Conservation (phyloP, 192 early-diverging fungal species). For the Backusella parvicylindrica region DNA sequence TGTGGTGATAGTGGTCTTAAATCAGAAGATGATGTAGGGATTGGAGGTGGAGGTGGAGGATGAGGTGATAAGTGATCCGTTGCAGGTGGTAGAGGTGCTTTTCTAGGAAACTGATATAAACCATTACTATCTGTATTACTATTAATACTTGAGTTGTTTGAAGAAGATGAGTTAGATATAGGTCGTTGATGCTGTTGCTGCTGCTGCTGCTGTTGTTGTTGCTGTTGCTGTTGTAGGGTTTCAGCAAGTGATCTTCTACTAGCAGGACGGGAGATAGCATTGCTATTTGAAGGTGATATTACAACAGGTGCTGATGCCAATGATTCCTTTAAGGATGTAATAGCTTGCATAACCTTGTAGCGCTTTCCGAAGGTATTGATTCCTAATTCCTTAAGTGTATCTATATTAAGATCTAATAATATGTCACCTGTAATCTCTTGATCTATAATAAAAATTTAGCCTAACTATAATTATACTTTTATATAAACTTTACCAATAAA, state of each 20-base stretch:
- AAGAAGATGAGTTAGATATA: not conserved
- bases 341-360: slow-evolving; percentile 43
- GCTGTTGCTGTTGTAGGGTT: not conserved
- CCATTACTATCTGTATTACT: slow-evolving; percentile 12
- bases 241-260: not conserved
- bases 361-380: slow-evolving; percentile 62
- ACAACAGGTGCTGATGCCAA: not conserved
- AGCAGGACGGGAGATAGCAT: not conserved
- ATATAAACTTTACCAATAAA: slow-evolving; percentile 17
- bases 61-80: not conserved
- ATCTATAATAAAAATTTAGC: slow-evolving; percentile 35
- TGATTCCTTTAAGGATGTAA: not conserved
- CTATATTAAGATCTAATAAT: slow-evolving; percentile 56
- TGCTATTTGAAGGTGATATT: not conserved
- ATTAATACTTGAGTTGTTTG: slow-evolving; percentile 24
- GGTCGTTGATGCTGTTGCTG: not conserved
- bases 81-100: slow-evolving; percentile 28
- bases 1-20: slow-evolving; percentile 19
- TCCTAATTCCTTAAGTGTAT: slow-evolving; percentile 61
- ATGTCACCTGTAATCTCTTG: slow-evolving; percentile 64
- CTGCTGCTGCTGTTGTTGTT: not conserved
- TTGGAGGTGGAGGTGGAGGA: not conserved
- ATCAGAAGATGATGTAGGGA: not conserved
- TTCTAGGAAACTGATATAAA: slow-evolving; percentile 32
- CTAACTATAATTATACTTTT: not conserved